Conservation (phyloP, 139 green algal genomes). For the Volvox reticuliferus region DNA sequence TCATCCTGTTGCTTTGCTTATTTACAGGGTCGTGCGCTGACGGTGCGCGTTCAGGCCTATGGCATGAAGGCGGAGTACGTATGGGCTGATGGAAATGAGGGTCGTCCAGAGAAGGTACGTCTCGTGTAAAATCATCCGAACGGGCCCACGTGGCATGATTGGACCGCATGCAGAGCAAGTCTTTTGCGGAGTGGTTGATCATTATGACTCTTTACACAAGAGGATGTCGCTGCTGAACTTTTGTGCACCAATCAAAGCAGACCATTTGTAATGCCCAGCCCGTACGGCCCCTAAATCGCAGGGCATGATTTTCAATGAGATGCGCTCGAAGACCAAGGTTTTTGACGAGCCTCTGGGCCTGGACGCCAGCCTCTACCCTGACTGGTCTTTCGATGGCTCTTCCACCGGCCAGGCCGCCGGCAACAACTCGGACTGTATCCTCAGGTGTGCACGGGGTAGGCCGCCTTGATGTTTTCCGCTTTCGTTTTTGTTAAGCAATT, state of each 20-base stretch:
- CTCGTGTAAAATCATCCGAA: no score
- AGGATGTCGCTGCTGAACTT: no score
- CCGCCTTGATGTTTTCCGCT: no score
- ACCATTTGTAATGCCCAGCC: no score
- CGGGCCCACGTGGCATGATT: no score
- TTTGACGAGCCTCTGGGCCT: slow-evolving; percentile 80
- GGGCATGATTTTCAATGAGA: slow-evolving; percentile 94
- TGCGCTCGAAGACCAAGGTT: slow-evolving; percentile 94
- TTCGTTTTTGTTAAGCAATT: no score
- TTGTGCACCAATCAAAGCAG: no score
- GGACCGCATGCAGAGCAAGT: no score
- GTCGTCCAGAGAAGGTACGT: slow-evolving; percentile 46
- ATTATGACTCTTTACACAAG: no score
- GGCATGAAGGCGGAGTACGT: slow-evolving; percentile 63
- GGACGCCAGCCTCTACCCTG: slow-evolving; percentile 81
- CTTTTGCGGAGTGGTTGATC: no score
- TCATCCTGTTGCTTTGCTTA: neutral
- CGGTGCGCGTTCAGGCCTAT: slow-evolving; percentile 46
- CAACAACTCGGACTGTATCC: slow-evolving; percentile 94
- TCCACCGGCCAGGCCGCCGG: slow-evolving; percentile 92
- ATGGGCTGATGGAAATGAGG: slow-evolving; percentile 60
- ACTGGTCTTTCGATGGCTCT: slow-evolving; percentile 92
- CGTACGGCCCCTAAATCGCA: slow-evolving; percentile 45
- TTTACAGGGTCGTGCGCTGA: slow-evolving; percentile 11
- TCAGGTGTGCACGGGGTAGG: slow-evolving; percentile 47